Base-by-base conservation (phyloP, 257 asterid species). In the Capsicum baccatum region DNA sequence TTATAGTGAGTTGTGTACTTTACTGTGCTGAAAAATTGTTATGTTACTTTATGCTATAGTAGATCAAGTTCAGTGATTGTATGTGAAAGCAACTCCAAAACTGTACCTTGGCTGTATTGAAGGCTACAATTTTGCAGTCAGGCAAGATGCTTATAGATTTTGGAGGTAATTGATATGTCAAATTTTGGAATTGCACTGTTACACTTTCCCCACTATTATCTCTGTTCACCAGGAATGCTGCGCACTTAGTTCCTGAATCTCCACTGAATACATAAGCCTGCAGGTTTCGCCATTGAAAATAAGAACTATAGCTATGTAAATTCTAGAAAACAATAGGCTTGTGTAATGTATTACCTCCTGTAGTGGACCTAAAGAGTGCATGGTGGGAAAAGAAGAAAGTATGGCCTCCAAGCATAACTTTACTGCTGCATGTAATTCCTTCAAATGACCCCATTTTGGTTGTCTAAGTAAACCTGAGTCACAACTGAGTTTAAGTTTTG, bases 81-180 rank as follows among this genome's bases (percentile, higher is more conserved):
- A 33, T 5, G 52, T 67, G 50, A 35, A 21, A 63, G 10, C 21
- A 4, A 58, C 14, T 60, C 33, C 3, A 60, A 66, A 64, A 8
- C 13, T 15, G 15, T 91, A 84, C 99, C 95, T 92, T 86, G 15
- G 97, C 98, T 15, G 99, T 96, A 90, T 96, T 94, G 83, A 93
- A 96, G 13, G 87, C 93, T 44, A 89, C 97, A 3, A 62, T 88
- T 70, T 68, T 88, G 90, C 99, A 96, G 66, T 96, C 97, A 0
- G 98, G 98, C 84, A 96, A 87, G 83, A 96, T 92, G 93, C 98
- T 93, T 81, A 96, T 94, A 63, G 99, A 96, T 66, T 83, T 87
- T 11, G 85, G 93, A 79, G 95, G 98, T 79, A 96, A 88, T 66
- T 84, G 79, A 64, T 87, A 93, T 1, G 90, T 82, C 21, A 64